Percentiles rank a stretch among this genome's conserved stretches.
phyloP scores from a whole-genome alignment of 2,329 filamentous ascomycete genomes.

The Colletotrichum camelliae region DNA sequence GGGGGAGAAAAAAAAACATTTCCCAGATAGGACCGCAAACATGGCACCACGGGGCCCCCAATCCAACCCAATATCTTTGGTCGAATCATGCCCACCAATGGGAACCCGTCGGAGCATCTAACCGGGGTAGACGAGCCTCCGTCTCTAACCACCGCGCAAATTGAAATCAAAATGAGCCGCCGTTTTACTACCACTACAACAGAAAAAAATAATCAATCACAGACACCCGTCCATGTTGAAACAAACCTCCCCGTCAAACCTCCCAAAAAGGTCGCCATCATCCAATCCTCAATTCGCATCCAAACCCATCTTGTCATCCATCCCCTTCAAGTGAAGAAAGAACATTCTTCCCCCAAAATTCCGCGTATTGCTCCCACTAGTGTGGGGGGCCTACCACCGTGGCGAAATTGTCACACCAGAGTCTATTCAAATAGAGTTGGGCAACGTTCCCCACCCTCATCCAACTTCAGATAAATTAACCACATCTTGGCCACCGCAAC shows the following conservation, averaged over 20 bases:
- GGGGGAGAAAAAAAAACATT: neutral
- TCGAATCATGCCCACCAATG: neutral
- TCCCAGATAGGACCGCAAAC: neutral
- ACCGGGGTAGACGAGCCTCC: neutral
- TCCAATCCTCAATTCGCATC: neutral
- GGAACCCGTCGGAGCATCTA: neutral
- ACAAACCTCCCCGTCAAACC: neutral
- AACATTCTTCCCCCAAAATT: neutral
- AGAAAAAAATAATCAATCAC: neutral
- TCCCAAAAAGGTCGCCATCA: neutral
- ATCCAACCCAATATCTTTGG: neutral
- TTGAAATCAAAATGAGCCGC: neutral
- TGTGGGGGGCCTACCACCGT: neutral
- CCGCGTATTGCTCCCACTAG: neutral
- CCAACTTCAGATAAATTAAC: neutral
- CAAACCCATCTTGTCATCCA: neutral
- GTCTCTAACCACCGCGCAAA: neutral
- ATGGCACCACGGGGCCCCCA: neutral
- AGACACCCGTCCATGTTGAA: neutral
- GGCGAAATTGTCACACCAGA: neutral
- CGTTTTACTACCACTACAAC: neutral
- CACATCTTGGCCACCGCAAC: neutral
- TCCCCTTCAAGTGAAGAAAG: neutral
- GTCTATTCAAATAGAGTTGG: neutral
- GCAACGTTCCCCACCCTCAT: neutral